Evolutionary conservation across 129 eudicot genomes (phyloP).

Genomic region (Chrysanthemum seticuspe): DNA sequence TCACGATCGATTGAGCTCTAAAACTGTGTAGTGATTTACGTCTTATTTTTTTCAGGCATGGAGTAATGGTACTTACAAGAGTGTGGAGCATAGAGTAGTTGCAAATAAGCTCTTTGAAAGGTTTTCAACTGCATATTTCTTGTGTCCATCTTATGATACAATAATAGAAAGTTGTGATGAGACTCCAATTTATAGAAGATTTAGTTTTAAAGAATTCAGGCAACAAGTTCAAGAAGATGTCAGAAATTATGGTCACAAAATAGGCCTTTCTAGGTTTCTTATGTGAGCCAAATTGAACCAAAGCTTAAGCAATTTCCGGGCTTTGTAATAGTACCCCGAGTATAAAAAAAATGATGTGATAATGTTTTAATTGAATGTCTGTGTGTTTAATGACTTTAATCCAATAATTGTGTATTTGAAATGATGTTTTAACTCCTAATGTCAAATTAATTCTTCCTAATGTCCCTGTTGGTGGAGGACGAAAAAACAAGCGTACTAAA

Average conservation of each 20-base stretch:
- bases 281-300: slow-evolving; percentile 6
- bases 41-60: slow-evolving; percentile 55
- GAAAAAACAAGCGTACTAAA: slow-evolving; percentile 76
- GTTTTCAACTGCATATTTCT: slow-evolving; percentile 72
- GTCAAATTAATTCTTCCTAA: slow-evolving; percentile 62
- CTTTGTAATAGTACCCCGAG: too few relatives aligned
- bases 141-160: slow-evolving; percentile 72
- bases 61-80: slow-evolving; percentile 82
- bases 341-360: too few relatives aligned
- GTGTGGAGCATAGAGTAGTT: slow-evolving; percentile 81
- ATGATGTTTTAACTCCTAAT: too few relatives aligned
- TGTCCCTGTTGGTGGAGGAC: slow-evolving; percentile 89
- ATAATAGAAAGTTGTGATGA: slow-evolving; percentile 49
- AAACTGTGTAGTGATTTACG: not conserved
- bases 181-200: slow-evolving; percentile 49
- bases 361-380: too few relatives aligned
- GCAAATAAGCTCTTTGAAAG: slow-evolving; percentile 58
- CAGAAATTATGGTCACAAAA: slow-evolving; percentile 52
- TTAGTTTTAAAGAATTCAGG: slow-evolving; percentile 69
- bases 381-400: too few relatives aligned
- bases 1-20: not conserved
- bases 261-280: slow-evolving; percentile 77
- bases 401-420: too few relatives aligned
- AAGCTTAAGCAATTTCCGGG: too few relatives aligned
- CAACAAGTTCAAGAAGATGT: slow-evolving; percentile 82